Percentiles rank a stretch among this genome's conserved stretches.
Evolutionary conservation across 164 flowering plant species (phyloP).

Genomic region (Berberis thunbergii): DNA sequence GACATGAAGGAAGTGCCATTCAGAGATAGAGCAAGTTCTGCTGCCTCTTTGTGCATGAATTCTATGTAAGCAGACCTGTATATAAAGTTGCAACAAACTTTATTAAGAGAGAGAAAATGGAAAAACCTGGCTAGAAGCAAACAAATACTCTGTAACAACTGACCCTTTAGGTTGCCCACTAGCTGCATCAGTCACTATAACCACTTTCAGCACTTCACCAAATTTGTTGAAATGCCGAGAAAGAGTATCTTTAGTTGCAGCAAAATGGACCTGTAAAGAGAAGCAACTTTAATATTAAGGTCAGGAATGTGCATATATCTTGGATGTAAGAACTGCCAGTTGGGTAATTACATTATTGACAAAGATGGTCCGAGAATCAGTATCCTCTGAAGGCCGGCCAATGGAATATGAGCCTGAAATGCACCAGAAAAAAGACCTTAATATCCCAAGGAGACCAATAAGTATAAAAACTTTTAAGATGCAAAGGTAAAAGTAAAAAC

Average conservation of each 20-base stretch:
- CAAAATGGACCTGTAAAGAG: constrained; percentile 81
- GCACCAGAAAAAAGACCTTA: not conserved
- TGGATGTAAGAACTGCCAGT: not conserved
- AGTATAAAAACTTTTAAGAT: not conserved
- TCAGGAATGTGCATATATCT: not conserved
- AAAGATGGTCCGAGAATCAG: constrained; percentile 77
- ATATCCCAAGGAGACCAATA: not conserved
- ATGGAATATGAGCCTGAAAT: constrained; percentile 47
- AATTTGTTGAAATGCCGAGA: constrained; percentile 87
- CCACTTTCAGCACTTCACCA: constrained; percentile 88
- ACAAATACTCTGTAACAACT: constrained; percentile 7
- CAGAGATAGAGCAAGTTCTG: constrained; percentile 73
- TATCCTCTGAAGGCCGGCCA: constrained; percentile 62
- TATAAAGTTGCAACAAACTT: not conserved
- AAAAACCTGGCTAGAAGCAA: not conserved
- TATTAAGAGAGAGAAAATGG: not conserved
- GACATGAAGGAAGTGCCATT: constrained; percentile 96
- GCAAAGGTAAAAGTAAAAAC: constrained; percentile 1
- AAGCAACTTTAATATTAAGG: not conserved
- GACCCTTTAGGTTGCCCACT: constrained; percentile 94
- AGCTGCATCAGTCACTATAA: constrained; percentile 72
- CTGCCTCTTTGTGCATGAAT: constrained; percentile 75
- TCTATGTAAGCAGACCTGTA: constrained; percentile 86
- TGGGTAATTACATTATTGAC: constrained; percentile 66
- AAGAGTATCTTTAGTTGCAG: constrained; percentile 87